These are phyloP conservation scores for Calocybe indica DNA, from an alignment of 768 basidiomycete genomes.

Conservation along the genomic window DNA sequence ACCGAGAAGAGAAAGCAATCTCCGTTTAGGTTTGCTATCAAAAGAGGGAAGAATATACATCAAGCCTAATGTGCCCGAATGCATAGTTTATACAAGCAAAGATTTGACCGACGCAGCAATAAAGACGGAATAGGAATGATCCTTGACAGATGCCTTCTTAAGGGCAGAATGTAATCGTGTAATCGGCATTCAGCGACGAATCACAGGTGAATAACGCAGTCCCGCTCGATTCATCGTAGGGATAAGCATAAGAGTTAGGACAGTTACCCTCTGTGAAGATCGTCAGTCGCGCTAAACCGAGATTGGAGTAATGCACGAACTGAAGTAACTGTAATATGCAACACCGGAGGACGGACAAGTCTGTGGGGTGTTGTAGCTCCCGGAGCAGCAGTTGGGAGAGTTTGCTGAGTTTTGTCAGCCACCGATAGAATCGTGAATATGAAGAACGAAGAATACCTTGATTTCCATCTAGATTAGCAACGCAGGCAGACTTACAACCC, in stretches of 20 bases:
- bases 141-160: conserved; percentile 6
- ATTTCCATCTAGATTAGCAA: conserved; percentile 36
- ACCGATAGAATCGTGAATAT: not conserved
- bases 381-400: conserved; percentile 63
- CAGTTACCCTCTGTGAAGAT: conserved; percentile 27
- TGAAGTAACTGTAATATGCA: conserved; percentile 33
- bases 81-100: too few species aligned
- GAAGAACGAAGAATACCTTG: conserved; percentile 16
- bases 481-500: conserved; percentile 59
- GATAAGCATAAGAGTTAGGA: conserved; percentile 46
- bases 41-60: too few species aligned
- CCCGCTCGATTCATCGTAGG: conserved; percentile 47
- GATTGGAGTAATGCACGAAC: conserved; percentile 5
- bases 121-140: too few species aligned
- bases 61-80: too few species aligned
- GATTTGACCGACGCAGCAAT: too few species aligned
- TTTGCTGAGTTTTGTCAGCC: conserved; percentile 28
- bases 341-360: conserved; percentile 53
- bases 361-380: conserved; percentile 39
- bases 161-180: conserved; percentile 47
- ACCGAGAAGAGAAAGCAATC: too few species aligned
- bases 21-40: too few species aligned
- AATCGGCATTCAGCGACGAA: conserved; percentile 32
- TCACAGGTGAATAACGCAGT: conserved; percentile 50
- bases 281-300: not conserved